Percentiles rank a stretch among this genome's conserved stretches.
These are phyloP conservation scores for Trichoderma guizhouense DNA, from an alignment of 2,329 filamentous ascomycete species.

Conservation along the genomic window DNA sequence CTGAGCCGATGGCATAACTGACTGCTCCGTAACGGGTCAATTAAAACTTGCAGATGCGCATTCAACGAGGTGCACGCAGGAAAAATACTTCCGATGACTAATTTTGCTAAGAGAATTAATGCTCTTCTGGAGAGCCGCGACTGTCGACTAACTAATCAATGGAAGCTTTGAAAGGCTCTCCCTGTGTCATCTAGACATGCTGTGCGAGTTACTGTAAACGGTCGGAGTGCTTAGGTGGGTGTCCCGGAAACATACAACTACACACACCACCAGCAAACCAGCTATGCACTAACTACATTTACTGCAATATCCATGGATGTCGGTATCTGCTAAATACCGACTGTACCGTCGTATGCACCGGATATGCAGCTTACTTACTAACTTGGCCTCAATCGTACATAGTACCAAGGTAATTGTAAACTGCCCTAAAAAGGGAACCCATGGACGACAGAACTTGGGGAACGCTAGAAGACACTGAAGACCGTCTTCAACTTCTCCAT, in stretches of 20 bases:
- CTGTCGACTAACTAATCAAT: not conserved
- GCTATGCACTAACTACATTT: no score
- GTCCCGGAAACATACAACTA: no score
- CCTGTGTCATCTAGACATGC: not conserved
- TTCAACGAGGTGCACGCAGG: not conserved
- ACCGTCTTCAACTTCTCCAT: not conserved
- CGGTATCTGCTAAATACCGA: no score
- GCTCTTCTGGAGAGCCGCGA: not conserved
- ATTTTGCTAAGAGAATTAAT: not conserved
- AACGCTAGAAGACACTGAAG: not conserved
- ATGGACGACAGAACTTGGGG: no score
- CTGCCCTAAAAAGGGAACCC: not conserved
- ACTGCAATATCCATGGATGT: no score
- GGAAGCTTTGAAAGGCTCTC: not conserved
- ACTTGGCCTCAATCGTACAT: no score
- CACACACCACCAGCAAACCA: no score
- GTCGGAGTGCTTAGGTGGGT: not conserved
- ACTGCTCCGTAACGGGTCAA: constrained; percentile 5
- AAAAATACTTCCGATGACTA: not conserved
- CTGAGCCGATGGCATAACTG: constrained; percentile 7
- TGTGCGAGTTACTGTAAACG: not conserved
- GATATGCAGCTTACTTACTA: not conserved
- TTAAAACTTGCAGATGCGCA: not conserved
- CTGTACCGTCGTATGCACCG: no score
- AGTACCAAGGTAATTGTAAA: not conserved